Evolutionary conservation across 2,329 filamentous ascomycete species (phyloP).

Genomic region (Ophiostoma tasmaniense): DNA sequence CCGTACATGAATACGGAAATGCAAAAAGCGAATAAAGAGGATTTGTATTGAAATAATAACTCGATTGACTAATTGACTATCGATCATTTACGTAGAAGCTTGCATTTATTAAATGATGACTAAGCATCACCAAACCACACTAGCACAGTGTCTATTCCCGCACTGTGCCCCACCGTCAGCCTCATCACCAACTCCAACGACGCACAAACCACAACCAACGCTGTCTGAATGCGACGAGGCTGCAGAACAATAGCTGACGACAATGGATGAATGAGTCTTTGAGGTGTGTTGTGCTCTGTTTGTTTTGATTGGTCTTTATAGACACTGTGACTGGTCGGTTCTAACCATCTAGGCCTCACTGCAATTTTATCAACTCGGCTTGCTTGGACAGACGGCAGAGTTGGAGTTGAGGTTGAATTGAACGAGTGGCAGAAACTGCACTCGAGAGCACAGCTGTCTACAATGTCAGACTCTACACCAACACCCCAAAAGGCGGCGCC

Average conservation of each 20-base stretch:
- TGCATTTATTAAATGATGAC: no score
- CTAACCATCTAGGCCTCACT: not conserved
- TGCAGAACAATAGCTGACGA: not conserved
- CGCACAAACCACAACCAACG: not conserved
- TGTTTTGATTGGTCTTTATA: no score
- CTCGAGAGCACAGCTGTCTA: no score
- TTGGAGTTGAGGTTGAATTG: not conserved
- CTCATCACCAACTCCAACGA: not conserved
- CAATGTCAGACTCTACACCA: slow-evolving; percentile 14
- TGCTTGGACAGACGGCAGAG: not conserved
- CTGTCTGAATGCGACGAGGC: slow-evolving; percentile 7
- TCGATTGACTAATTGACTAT: no score
- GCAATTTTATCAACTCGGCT: not conserved
- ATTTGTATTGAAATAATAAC: no score
- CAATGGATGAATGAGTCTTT: slow-evolving; percentile 1
- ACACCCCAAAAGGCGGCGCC: slow-evolving; percentile 8
- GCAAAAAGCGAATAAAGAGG: no score
- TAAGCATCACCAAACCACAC: no score
- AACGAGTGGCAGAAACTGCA: no score
- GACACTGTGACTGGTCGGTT: not conserved
- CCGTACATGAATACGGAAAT: no score
- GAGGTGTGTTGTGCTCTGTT: no score
- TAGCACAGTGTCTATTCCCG: not conserved
- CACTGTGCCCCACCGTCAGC: not conserved
- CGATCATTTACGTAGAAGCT: no score